Percentiles rank a stretch among this genome's conserved stretches.
These are phyloP conservation scores for Paraphoma sp. DNA, from an alignment of 2,329 filamentous ascomycete species.

Conservation along the genomic window DNA sequence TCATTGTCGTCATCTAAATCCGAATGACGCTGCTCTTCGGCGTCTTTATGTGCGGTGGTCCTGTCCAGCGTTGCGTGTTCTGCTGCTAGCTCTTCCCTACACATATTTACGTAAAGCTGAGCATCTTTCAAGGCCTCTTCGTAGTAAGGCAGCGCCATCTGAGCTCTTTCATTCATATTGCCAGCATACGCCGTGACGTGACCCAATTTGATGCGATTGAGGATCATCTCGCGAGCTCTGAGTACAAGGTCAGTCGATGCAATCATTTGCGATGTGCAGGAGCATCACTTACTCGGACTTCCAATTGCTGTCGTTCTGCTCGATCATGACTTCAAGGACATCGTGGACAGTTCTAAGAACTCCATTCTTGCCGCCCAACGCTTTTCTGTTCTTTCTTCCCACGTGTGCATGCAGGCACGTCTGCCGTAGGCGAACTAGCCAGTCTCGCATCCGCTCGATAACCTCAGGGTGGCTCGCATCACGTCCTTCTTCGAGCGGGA, in stretches of 20 bases:
- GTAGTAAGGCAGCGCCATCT: constrained; percentile 76
- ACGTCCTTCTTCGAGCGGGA: constrained; percentile 68
- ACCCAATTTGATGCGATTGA: constrained; percentile 70
- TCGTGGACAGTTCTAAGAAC: constrained; percentile 83
- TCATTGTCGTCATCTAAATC: constrained; percentile 46
- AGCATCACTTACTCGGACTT: constrained; percentile 58
- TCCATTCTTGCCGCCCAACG: constrained; percentile 65
- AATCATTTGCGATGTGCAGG: background rate
- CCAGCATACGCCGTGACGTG: constrained; percentile 81
- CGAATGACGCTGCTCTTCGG: constrained; percentile 23
- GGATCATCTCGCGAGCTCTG: constrained; percentile 68
- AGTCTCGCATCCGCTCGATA: constrained; percentile 77
- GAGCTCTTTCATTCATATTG: constrained; percentile 57
- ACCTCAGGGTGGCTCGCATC: constrained; percentile 63
- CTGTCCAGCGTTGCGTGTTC: constrained; percentile 54
- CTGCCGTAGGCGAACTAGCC: constrained; percentile 79
- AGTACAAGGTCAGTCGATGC: background rate
- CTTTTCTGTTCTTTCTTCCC: constrained; percentile 69
- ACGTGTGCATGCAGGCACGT: constrained; percentile 87
- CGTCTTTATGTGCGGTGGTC: constrained; percentile 9
- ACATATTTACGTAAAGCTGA: constrained; percentile 65
- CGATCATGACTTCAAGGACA: constrained; percentile 90
- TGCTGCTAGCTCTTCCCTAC: constrained; percentile 65
- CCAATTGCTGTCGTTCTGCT: constrained; percentile 74
- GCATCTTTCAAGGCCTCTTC: constrained; percentile 53